Evolutionary conservation across 345 rosid genomes (phyloP).

Genomic region (Aurinia saxatilis): DNA sequence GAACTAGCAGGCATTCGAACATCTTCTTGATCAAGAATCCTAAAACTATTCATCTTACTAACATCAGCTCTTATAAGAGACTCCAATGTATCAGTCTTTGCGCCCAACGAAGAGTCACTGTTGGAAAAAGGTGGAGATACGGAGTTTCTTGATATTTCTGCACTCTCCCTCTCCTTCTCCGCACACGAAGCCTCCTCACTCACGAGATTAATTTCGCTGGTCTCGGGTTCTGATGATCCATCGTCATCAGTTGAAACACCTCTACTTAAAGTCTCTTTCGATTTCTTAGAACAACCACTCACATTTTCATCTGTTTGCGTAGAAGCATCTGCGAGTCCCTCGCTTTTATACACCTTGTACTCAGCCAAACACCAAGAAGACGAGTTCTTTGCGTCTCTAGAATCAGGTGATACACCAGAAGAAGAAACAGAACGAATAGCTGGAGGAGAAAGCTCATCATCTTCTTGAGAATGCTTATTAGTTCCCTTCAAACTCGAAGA

Average conservation of each 20-base stretch:
- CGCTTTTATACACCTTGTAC: conserved; percentile 59
- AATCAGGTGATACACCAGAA: conserved; percentile 55
- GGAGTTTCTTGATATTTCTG: conserved; percentile 44
- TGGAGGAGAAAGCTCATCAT: conserved; percentile 74
- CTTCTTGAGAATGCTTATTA: conserved; percentile 64
- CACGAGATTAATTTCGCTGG: conserved; percentile 20
- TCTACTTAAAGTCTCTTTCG: conserved; percentile 66
- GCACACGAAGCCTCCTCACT: conserved; percentile 30
- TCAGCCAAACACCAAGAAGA: conserved; percentile 78
- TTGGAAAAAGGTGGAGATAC: conserved; percentile 67
- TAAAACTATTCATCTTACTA: conserved; percentile 77
- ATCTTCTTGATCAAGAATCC: conserved; percentile 81
- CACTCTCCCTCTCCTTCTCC: conserved; percentile 52
- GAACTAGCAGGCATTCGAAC: conserved; percentile 51
- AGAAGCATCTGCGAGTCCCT: conserved; percentile 80
- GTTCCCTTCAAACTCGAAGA: conserved; percentile 63
- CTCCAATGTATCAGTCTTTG: conserved; percentile 83
- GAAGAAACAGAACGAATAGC: conserved; percentile 54
- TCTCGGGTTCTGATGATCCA: conserved; percentile 39
- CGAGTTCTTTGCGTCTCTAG: conserved; percentile 46
- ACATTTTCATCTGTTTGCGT: conserved; percentile 84
- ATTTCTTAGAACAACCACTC: conserved; percentile 23
- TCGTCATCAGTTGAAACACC: conserved; percentile 85
- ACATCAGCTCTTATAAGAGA: conserved; percentile 88
- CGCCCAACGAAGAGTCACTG: conserved; percentile 60